Conservation (phyloP, 768 basidiomycete genomes). For the Russula sp. region DNA sequence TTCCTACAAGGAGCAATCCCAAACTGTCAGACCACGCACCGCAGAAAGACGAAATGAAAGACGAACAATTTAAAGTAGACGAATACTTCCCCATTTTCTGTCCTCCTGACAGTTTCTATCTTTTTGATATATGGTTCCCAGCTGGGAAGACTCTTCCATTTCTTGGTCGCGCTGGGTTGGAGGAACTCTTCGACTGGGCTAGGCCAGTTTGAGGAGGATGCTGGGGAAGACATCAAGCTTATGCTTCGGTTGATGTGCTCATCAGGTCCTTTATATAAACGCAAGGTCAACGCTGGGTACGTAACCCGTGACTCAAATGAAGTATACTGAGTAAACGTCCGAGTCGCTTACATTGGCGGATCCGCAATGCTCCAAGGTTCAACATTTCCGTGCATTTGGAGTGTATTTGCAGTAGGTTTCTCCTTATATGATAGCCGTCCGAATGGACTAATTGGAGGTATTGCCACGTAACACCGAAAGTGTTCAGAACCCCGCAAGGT, state of each 20-base stretch:
- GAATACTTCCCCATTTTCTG: slow-evolving; percentile 44
- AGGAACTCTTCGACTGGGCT: slow-evolving; percentile 32
- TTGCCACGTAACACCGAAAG: neutral
- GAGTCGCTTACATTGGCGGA: no score
- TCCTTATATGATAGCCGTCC: no score
- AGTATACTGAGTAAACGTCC: no score
- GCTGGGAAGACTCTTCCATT: slow-evolving; percentile 47
- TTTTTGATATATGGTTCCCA: slow-evolving; percentile 66
- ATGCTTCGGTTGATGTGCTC: no score
- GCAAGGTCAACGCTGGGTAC: no score
- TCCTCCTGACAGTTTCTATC: slow-evolving; percentile 72
- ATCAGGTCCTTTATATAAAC: no score
- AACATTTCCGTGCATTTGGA: no score
- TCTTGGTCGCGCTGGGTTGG: slow-evolving; percentile 47
- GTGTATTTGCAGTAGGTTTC: no score
- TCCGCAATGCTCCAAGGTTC: no score
- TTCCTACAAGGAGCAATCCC: slow-evolving; percentile 35
- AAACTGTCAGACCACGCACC: slow-evolving; percentile 4
- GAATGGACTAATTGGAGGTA: neutral
- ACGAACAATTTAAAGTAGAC: slow-evolving; percentile 75
- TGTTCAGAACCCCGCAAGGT: neutral
- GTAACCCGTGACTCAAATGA: no score
- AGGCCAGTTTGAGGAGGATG: slow-evolving; percentile 30
- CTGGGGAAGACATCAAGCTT: slow-evolving; percentile 10
- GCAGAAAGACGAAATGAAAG: slow-evolving; percentile 3